Percentiles rank a stretch among this genome's conserved stretches.
These are phyloP conservation scores for Tripterygium wilfordii DNA, from an alignment of 177 flowering plant species.

Conservation along the genomic window DNA sequence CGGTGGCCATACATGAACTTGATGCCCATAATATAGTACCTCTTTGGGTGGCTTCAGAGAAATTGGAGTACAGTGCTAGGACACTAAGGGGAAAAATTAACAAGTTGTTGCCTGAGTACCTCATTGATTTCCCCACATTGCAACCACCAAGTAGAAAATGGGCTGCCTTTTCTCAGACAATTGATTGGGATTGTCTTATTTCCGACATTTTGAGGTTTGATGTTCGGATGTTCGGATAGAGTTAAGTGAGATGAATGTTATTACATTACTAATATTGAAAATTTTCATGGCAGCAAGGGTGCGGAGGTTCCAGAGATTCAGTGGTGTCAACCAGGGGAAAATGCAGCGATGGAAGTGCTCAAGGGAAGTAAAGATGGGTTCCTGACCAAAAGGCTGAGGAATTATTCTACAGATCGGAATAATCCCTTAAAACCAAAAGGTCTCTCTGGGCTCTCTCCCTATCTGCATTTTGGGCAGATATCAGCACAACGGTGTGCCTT, in stretches of 20 bases:
- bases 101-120: slow-evolving; percentile 75
- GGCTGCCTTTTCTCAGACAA: slow-evolving; percentile 20
- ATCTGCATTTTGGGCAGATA: slow-evolving; percentile 94
- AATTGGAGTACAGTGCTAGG: slow-evolving; percentile 83
- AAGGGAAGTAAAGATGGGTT: slow-evolving; percentile 76
- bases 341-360: slow-evolving; percentile 70
- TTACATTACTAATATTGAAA: slow-evolving; percentile 1
- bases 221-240: neutral
- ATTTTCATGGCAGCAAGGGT: slow-evolving; percentile 52
- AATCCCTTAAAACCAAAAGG: slow-evolving; percentile 75
- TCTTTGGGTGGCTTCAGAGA: slow-evolving; percentile 73
- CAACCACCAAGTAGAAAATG: slow-evolving; percentile 44
- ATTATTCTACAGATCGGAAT: slow-evolving; percentile 65
- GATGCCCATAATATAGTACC: slow-evolving; percentile 97
- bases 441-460: slow-evolving; percentile 89
- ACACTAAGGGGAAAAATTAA: slow-evolving; percentile 78
- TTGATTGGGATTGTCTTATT: slow-evolving; percentile 74
- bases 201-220: slow-evolving; percentile 59
- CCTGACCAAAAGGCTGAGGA: slow-evolving; percentile 63
- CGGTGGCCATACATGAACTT: slow-evolving; percentile 75
- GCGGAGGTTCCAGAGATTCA: slow-evolving; percentile 85
- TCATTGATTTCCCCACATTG: slow-evolving; percentile 56
- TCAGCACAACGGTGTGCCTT: slow-evolving; percentile 88
- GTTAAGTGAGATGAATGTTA: neutral
- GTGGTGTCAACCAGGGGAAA: slow-evolving; percentile 94